Evolutionary conservation across 345 rosid genomes (phyloP), one percentile per base, ranked within the genome.

Genomic region (Populus pruinosa): DNA sequence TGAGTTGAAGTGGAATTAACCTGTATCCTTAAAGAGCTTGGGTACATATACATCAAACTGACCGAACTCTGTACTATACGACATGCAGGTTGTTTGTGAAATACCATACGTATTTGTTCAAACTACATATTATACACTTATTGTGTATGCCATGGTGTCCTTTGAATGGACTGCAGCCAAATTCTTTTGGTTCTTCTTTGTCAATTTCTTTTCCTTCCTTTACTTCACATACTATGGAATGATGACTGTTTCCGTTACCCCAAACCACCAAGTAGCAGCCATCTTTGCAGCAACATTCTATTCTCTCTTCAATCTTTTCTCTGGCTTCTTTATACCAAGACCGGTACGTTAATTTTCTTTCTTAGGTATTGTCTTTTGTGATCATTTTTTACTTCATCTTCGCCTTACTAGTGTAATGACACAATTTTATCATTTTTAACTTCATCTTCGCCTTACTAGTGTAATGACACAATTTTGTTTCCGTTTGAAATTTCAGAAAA

Each of bases 171-270:
- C 87, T 27, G 80, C 75, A 5, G 87, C 77, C n/a, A 95, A 95
- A 79, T 90, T 92, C 87, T 85, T 87, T 76, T 90, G 99, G 92
- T 93, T 96, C 84, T 96, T 82, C 89, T 92, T 90, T 63, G 79
- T 93, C 78, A 82, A 88, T 62, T 96, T 96, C 85, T 89, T 91
- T 85, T 88, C 98, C 49, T 93, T 93, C 87, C 93, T 95, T 49
- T 87, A 93, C 97, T 95, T 87, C 91, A 91, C 98, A 62, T 96
- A 91, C 88, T 96, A 96, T 4, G 98, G 98, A 66, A 91, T 93
- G 99, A 93, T 96, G 99, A 82, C 96, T 0, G 96, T 91, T 70
- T 80, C 99, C n/a, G 41, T 96, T 67, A 92, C 92, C 0, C 99
- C 98, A 27, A 93, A 93, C 83, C 92, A 87, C 66, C 94, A 95